A percentile compares a stretch with the other conserved stretches of the same genome.
These are phyloP conservation scores for Polygonum aviculare DNA, from an alignment of 148 eudicot genomes.

Conservation along the genomic window DNA sequence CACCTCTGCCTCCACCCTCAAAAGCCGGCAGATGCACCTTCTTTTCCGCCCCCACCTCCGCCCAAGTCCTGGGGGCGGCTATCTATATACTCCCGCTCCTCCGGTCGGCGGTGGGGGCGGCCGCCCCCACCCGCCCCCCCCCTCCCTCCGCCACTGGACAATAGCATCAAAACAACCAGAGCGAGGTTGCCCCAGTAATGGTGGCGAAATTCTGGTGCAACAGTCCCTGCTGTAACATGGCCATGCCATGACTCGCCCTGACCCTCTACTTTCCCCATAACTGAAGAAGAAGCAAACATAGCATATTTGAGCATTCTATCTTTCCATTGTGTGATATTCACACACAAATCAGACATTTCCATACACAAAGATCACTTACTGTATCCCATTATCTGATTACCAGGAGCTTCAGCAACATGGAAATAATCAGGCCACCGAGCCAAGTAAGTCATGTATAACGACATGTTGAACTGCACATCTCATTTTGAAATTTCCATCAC, in stretches of 20 bases:
- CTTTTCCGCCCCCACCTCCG: too few relatives aligned
- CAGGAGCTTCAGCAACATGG: conserved; percentile 93
- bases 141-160: too few relatives aligned
- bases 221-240: conserved; percentile 94
- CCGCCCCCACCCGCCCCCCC: too few relatives aligned
- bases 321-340: neutral
- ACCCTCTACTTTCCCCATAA: conserved; percentile 99
- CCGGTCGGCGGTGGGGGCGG: too few relatives aligned
- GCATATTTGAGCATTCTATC: neutral
- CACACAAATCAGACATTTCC: neutral
- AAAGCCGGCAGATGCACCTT: too few relatives aligned
- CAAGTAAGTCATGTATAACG: conserved; percentile 94
- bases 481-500: neutral
- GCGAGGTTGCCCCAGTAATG: too few relatives aligned
- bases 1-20: too few relatives aligned
- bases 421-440: conserved; percentile 97
- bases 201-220: conserved; percentile 89
- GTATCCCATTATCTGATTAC: conserved; percentile 78
- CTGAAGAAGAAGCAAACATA: conserved; percentile 30
- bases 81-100: too few relatives aligned
- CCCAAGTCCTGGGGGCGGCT: too few relatives aligned
- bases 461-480: conserved; percentile 81
- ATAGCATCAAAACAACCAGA: too few relatives aligned
- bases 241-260: conserved; percentile 99
- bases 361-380: conserved; percentile 33